Conservation (phyloP, 2,329 filamentous ascomycete species). For the Verticillium zaregamsianum region DNA sequence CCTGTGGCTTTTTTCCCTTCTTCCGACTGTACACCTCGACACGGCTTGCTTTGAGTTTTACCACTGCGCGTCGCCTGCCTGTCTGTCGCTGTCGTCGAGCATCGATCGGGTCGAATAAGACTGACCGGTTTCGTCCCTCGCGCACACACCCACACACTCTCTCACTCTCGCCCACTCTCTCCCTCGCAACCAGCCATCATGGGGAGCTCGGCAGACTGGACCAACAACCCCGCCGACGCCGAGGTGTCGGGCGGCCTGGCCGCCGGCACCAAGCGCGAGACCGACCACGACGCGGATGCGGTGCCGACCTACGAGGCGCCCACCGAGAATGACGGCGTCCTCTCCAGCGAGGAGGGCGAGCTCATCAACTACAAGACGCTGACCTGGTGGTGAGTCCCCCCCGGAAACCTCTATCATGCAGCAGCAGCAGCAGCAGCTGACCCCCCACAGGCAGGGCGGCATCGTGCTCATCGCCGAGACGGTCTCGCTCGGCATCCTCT, state of each 20-base stretch:
- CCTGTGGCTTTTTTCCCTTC: neutral
- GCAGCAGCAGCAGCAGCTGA: neutral
- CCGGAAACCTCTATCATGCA: no score
- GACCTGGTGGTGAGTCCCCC: conserved; percentile 29
- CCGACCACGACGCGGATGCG: neutral
- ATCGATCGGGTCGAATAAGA: no score
- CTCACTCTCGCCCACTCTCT: neutral
- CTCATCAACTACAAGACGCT: conserved; percentile 31
- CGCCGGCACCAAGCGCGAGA: neutral
- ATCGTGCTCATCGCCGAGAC: conserved; percentile 40
- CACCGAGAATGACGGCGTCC: neutral
- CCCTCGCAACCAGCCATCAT: neutral
- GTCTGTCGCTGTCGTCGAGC: no score
- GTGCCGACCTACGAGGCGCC: neutral
- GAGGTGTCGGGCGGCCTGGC: neutral
- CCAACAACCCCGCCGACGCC: conserved; percentile 2
- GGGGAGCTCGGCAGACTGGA: conserved; percentile 6
- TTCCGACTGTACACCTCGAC: no score
- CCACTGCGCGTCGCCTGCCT: no score
- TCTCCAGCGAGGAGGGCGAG: conserved; percentile 7
- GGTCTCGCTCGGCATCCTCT: conserved; percentile 54
- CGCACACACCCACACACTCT: neutral
- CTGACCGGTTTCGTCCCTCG: neutral
- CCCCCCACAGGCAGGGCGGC: conserved; percentile 34
- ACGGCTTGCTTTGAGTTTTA: no score